Base-by-base conservation (phyloP, 1,284 basidiomycete species). In the Trichosporon faecale region DNA sequence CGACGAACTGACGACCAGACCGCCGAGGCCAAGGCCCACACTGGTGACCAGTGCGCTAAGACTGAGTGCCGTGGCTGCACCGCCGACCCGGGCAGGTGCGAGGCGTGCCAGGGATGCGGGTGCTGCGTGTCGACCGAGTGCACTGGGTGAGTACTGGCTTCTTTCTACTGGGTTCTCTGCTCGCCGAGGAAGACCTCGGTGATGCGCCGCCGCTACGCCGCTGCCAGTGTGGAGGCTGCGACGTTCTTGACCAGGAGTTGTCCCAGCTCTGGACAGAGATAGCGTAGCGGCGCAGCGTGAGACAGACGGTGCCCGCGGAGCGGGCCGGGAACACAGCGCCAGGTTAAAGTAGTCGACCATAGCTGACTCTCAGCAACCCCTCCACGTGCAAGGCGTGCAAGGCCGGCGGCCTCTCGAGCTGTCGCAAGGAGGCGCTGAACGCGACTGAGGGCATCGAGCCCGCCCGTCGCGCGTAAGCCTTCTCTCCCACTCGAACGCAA, bases 81-180 rank as follows among this genome's bases (percentile, higher is more conserved):
- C 8, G 76, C 81, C 74, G 74, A 81, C 74, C 77, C 81, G 29
- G 37, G 66, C 16, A 33, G 70, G 31, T 82, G 81, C 70, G 37
- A 69, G 25, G 78, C 78, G 40, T 82, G 81, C 72, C 67, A 80
- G 68, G 80, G 79, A 37, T 72, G 70, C n/a, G 80, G 79, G 18
- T 80, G 80, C 66, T 82, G 80, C 66, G 73, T 80, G 64, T 79
- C 81, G 27, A 76, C 72, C 52, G 77, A 78, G 69, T 82, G 81
- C 70, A 82, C 81, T 37, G 81, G 80, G 80, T 82, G 65, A 76
- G 80, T 77, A 8, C 4, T 27, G 7, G 3, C 3, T 3, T 37
- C 11, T 3, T 37, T 37, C 35, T 37, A 12, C 14, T 12, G 35
- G 11, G 35, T 37, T 37, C 35, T 37, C 35, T 37, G 31, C 31